These are phyloP conservation scores for Pisolithus albus DNA, from an alignment of 768 basidiomycete genomes.

Conservation along the genomic window DNA sequence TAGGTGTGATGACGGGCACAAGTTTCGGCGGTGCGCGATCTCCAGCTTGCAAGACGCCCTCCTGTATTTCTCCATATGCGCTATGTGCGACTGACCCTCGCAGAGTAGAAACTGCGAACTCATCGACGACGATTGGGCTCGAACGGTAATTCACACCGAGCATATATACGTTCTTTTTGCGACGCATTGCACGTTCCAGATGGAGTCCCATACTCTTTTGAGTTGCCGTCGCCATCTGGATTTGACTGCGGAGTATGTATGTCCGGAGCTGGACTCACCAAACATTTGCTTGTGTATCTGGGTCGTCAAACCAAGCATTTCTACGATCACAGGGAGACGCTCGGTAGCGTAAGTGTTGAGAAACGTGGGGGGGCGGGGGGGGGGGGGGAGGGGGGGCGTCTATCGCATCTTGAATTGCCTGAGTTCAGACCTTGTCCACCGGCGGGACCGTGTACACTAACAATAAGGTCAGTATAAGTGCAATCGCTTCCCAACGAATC, in stretches of 20 bases:
- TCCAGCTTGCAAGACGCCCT: background rate
- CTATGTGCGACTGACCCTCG: background rate
- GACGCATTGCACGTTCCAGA: background rate
- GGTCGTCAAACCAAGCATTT: conserved; percentile 33
- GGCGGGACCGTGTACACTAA: conserved; percentile 32
- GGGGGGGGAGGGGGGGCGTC: no score
- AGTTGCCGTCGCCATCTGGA: background rate
- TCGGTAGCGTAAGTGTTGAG: conserved; percentile 34
- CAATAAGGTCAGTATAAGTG: background rate
- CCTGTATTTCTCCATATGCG: background rate
- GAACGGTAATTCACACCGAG: conserved; percentile 22
- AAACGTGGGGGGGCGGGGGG: conserved; percentile 7
- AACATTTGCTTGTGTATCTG: background rate
- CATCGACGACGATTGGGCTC: conserved; percentile 20
- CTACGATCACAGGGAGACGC: conserved; percentile 35
- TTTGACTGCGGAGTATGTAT: background rate
- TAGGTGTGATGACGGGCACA: background rate
- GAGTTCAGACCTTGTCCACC: conserved; percentile 32
- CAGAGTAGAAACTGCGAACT: background rate
- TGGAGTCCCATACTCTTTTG: background rate
- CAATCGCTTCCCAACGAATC: background rate
- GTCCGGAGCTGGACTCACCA: background rate
- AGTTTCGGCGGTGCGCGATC: background rate
- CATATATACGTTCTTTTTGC: conserved; percentile 8
- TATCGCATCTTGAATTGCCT: conserved; percentile 5